Percentiles rank a stretch among this genome's conserved stretches.
These are phyloP conservation scores for Penicillium oxalicum DNA, from an alignment of 2,329 filamentous ascomycete species.

Conservation along the genomic window DNA sequence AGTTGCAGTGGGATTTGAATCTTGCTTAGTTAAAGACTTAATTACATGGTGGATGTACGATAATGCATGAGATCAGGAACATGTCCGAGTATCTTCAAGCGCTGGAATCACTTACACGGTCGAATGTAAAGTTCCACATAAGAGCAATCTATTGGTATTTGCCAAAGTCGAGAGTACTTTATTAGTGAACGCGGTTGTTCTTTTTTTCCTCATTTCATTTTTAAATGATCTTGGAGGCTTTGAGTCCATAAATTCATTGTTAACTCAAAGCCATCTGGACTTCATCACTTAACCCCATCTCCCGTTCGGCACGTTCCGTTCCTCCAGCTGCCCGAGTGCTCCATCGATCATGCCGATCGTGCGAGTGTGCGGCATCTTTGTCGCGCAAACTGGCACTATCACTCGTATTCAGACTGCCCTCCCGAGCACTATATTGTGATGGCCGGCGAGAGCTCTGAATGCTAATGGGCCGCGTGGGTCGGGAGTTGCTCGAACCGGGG, in stretches of 20 bases:
- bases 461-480: slow-evolving; percentile 27
- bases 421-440: slow-evolving; percentile 20
- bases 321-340: slow-evolving; percentile 50
- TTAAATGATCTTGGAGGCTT: no score
- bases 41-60: no score
- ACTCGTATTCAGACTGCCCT: slow-evolving; percentile 25
- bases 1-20: slow-evolving; percentile 29
- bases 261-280: slow-evolving; percentile 75
- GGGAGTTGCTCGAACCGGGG: slow-evolving; percentile 1
- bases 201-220: no score
- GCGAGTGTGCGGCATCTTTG: slow-evolving; percentile 33
- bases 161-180: no score
- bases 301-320: slow-evolving; percentile 47
- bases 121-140: no score
- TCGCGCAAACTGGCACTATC: slow-evolving; percentile 33
- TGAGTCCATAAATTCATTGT: slow-evolving; percentile 12
- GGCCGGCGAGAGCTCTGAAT: slow-evolving; percentile 24
- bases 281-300: slow-evolving; percentile 78
- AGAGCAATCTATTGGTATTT: no score
- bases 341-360: slow-evolving; percentile 48
- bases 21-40: slow-evolving; percentile 18
- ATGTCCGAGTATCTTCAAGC: no score
- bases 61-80: no score
- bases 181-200: no score
- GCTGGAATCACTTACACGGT: no score